Percentiles rank a stretch among this genome's conserved stretches.
Evolutionary conservation across 352 stramenopile species (phyloP).

Genomic region (Peronospora farinosa): DNA sequence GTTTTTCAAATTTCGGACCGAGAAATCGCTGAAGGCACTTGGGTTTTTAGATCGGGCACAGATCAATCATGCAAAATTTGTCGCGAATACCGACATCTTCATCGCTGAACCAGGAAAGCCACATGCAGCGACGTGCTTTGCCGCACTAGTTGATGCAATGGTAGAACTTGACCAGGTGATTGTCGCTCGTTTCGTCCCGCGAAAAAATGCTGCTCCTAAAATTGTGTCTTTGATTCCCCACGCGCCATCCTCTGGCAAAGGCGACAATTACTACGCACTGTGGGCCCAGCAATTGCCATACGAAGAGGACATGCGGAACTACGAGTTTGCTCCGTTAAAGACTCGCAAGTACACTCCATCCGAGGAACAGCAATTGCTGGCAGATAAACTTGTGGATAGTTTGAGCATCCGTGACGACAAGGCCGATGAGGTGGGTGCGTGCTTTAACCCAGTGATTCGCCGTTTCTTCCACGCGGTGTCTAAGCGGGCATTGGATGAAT

Average conservation of each 20-base stretch:
- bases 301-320: slow-evolving; percentile 71
- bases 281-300: slow-evolving; percentile 73
- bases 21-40: slow-evolving; percentile 69
- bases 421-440: slow-evolving; percentile 42
- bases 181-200: slow-evolving; percentile 68
- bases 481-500: slow-evolving; percentile 49
- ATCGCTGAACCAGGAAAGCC: slow-evolving; percentile 68
- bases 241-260: slow-evolving; percentile 17
- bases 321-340: slow-evolving; percentile 70
- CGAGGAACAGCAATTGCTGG: slow-evolving; percentile 48
- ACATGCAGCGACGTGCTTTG: slow-evolving; percentile 51
- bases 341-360: slow-evolving; percentile 44
- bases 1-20: slow-evolving; percentile 76
- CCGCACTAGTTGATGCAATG: slow-evolving; percentile 64
- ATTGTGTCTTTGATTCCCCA: slow-evolving; percentile 70
- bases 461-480: slow-evolving; percentile 69
- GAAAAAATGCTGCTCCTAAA: slow-evolving; percentile 74
- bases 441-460: slow-evolving; percentile 66
- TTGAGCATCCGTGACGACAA: slow-evolving; percentile 67
- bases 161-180: slow-evolving; percentile 50
- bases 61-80: slow-evolving; percentile 50
- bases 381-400: slow-evolving; percentile 67
- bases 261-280: slow-evolving; percentile 58
- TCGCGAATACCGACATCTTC: slow-evolving; percentile 61
- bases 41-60: slow-evolving; percentile 59